Evolutionary conservation across 805 yeast genomes (phyloP).

Genomic region (Candida vaughaniae): DNA sequence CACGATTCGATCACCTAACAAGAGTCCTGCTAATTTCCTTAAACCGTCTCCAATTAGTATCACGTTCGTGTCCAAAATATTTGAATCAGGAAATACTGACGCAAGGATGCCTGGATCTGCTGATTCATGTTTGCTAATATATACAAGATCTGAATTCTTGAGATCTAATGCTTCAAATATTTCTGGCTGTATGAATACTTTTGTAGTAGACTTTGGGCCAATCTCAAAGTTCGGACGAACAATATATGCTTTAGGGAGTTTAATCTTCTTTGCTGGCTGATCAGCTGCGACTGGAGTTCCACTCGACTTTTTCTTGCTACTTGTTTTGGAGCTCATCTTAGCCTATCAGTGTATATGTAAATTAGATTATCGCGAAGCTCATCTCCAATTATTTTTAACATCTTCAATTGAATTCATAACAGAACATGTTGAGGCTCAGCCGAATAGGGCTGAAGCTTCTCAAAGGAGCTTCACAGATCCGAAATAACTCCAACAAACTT

Average conservation of each 20-base stretch:
- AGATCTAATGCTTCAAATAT: constrained; percentile 49
- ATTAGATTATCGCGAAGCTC: constrained; percentile 10
- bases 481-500: too few relatives aligned
- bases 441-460: too few relatives aligned
- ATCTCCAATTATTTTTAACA: too few relatives aligned
- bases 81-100: constrained; percentile 36
- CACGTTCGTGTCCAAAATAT: constrained; percentile 27
- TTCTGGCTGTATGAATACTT: constrained; percentile 42
- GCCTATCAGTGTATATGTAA: constrained; percentile 2
- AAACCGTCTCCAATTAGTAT: constrained; percentile 24
- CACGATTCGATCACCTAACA: constrained; percentile 48
- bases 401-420: too few relatives aligned
- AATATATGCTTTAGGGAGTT: constrained; percentile 41
- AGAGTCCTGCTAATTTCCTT: constrained; percentile 35
- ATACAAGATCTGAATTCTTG: constrained; percentile 44
- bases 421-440: too few relatives aligned
- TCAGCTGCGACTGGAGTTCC: constrained; percentile 1
- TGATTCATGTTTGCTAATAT: constrained; percentile 42
- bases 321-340: constrained; percentile 13
- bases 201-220: constrained; percentile 28
- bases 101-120: constrained; percentile 47
- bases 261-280: constrained; percentile 30
- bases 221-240: constrained; percentile 31
- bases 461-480: too few relatives aligned
- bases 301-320: constrained; percentile 2